phyloP scores from a whole-genome alignment of 83 land plant species.

The Picea mariana region DNA sequence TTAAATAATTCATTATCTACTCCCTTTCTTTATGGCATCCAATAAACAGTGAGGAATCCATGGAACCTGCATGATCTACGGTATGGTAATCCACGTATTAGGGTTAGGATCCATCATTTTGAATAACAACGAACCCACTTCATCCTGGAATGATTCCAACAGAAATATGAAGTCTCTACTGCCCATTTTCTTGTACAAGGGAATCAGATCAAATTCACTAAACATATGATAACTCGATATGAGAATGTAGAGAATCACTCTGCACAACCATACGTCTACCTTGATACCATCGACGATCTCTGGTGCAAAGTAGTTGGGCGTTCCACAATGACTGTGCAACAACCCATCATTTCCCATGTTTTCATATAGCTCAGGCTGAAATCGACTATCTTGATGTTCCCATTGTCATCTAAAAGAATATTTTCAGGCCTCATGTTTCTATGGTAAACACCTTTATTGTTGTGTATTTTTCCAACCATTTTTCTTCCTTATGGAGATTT shows the following conservation, averaged over 20 bases:
- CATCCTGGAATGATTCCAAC: not conserved
- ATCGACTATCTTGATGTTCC: conserved; percentile 14
- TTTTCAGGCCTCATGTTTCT: conserved; percentile 43
- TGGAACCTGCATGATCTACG: not conserved
- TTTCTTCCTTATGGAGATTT: conserved; percentile 29
- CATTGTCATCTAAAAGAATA: conserved; percentile 26
- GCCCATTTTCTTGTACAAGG: not conserved
- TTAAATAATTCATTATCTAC: too few relatives aligned
- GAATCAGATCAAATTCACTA: not conserved
- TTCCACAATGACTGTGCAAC: not conserved
- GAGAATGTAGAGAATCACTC: not conserved
- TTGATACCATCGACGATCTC: not conserved
- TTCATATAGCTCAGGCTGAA: not conserved
- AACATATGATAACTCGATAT: not conserved
- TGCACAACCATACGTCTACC: conserved; percentile 1
- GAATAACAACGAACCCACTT: not conserved
- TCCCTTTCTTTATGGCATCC: too few relatives aligned
- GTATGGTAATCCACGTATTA: not conserved
- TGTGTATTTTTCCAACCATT: conserved; percentile 34
- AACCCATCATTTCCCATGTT: not conserved
- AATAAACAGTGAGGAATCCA: not conserved
- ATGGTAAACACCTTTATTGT: conserved; percentile 38
- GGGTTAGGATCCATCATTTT: not conserved
- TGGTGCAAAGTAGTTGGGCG: not conserved
- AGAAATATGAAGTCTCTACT: not conserved